Percentiles rank a stretch among this genome's conserved stretches.
Conservation (phyloP, 805 yeast species). For the Brettanomyces bruxellensis region DNA sequence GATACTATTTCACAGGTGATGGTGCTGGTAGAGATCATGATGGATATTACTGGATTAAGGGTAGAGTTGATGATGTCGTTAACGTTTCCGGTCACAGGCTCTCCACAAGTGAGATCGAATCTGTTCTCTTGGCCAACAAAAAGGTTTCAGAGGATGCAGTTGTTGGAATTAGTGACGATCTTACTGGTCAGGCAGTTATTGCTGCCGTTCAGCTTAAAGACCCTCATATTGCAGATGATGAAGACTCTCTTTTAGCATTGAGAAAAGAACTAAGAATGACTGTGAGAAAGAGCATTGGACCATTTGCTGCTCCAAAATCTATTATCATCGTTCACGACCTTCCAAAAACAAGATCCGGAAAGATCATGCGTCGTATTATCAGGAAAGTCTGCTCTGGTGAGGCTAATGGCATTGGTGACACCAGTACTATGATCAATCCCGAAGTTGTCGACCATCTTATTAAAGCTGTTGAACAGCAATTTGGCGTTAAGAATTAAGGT, state of each 20-base stretch:
- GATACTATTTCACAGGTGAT: conserved; percentile 94
- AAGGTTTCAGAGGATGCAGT: conserved; percentile 91
- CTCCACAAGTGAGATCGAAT: conserved; percentile 97
- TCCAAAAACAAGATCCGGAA: conserved; percentile 98
- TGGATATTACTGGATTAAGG: conserved; percentile 96
- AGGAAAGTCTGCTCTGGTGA: conserved; percentile 90
- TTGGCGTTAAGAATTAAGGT: conserved; percentile 25
- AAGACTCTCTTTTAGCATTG: conserved; percentile 40
- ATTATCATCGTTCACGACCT: conserved; percentile 76
- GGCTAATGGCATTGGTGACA: conserved; percentile 87
- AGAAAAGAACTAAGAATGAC: conserved; percentile 74
- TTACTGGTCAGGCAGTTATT: conserved; percentile 95
- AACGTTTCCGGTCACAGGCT: conserved; percentile 96
- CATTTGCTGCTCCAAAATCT: conserved; percentile 92
- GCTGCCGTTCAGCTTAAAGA: conserved; percentile 85
- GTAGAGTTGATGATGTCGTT: conserved; percentile 97
- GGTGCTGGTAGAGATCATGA: conserved; percentile 97
- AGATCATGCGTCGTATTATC: conserved; percentile 96
- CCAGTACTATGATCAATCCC: conserved; percentile 83
- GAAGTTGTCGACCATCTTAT: conserved; percentile 73
- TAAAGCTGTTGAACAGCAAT: conserved; percentile 46
- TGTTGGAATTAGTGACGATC: conserved; percentile 87
- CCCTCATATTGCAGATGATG: conserved; percentile 30
- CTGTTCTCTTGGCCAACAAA: conserved; percentile 73
- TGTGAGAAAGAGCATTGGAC: conserved; percentile 88